Evolutionary conservation across 106 monocot genomes (phyloP).

Genomic region (Xerophyta viscosa): DNA sequence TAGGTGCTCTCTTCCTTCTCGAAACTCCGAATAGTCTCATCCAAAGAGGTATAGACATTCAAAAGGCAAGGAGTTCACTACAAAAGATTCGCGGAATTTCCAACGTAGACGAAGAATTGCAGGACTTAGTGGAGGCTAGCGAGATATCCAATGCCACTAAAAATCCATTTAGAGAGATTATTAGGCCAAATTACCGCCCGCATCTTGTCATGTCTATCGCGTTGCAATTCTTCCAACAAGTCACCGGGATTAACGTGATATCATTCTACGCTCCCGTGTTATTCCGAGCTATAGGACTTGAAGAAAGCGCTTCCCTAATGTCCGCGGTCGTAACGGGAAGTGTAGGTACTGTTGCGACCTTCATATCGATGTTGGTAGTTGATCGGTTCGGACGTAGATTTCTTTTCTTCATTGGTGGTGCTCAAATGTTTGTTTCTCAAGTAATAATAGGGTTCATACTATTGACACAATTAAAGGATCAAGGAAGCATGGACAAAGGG

Average conservation of each 20-base stretch:
- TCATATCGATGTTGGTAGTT: conserved; percentile 3
- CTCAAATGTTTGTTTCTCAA: conserved; percentile 2
- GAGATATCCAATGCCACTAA: background rate
- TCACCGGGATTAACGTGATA: conserved; percentile 19
- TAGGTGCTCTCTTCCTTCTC: conserved; percentile 9
- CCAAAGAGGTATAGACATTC: conserved; percentile 5
- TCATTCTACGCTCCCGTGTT: conserved; percentile 26
- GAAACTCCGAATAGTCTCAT: conserved; percentile 20
- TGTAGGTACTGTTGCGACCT: background rate
- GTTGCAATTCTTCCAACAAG: conserved; percentile 15
- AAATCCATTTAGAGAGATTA: background rate
- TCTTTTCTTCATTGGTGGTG: conserved; percentile 5
- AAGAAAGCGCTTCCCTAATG: conserved; percentile 15
- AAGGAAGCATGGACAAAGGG: conserved; percentile 1
- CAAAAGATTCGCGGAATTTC: conserved; percentile 15
- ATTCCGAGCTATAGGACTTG: conserved; percentile 13
- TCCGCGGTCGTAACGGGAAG: background rate
- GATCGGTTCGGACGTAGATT: conserved; percentile 1
- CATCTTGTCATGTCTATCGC: conserved; percentile 15
- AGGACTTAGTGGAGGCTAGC: background rate
- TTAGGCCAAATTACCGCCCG: conserved; percentile 5
- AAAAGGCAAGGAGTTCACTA: background rate
- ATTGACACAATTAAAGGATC: background rate
- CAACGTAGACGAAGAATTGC: conserved; percentile 8
- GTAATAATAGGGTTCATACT: background rate